Conservation (phyloP, 2,329 filamentous ascomycete genomes). For the Dryadomyces quercus-mongolicae region DNA sequence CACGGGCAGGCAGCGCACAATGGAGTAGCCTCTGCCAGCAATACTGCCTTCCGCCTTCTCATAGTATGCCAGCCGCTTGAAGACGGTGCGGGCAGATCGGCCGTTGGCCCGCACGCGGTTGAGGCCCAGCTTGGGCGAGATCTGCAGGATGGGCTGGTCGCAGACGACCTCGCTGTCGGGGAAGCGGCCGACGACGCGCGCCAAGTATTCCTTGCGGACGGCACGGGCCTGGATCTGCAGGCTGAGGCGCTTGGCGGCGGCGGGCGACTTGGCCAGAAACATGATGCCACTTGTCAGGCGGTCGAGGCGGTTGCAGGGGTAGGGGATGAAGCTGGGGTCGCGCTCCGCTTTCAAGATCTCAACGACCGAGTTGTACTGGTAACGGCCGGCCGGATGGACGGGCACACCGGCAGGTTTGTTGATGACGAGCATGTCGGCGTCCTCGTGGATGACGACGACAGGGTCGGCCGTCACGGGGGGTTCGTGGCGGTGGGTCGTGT, state of each 20-base stretch:
- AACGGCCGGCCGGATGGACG: slow-evolving; percentile 88
- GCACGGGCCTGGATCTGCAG: slow-evolving; percentile 67
- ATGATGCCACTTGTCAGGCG: slow-evolving; percentile 91
- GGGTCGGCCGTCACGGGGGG: slow-evolving; percentile 76
- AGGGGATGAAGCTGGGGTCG: slow-evolving; percentile 38
- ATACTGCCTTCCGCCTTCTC: slow-evolving; percentile 8
- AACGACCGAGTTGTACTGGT: slow-evolving; percentile 88
- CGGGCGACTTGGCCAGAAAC: slow-evolving; percentile 85
- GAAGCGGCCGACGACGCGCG: slow-evolving; percentile 81
- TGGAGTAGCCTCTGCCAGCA: slow-evolving; percentile 60
- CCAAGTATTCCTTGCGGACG: slow-evolving; percentile 91
- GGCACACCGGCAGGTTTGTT: slow-evolving; percentile 93
- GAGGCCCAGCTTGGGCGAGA: slow-evolving; percentile 87
- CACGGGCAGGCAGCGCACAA: slow-evolving; percentile 85
- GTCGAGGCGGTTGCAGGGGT: slow-evolving; percentile 86
- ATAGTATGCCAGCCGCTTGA: slow-evolving; percentile 88
- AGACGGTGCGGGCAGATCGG: slow-evolving; percentile 81
- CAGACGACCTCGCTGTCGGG: slow-evolving; percentile 85
- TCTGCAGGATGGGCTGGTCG: slow-evolving; percentile 84
- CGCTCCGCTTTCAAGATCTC: slow-evolving; percentile 83
- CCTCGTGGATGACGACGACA: slow-evolving; percentile 78
- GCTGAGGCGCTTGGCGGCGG: slow-evolving; percentile 66
- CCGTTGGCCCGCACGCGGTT: slow-evolving; percentile 92
- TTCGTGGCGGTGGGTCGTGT: slow-evolving; percentile 91
- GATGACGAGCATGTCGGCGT: slow-evolving; percentile 87